These are phyloP conservation scores for Chenopodium berlandieri DNA, from an alignment of 148 eudicot species.

Conservation along the genomic window DNA sequence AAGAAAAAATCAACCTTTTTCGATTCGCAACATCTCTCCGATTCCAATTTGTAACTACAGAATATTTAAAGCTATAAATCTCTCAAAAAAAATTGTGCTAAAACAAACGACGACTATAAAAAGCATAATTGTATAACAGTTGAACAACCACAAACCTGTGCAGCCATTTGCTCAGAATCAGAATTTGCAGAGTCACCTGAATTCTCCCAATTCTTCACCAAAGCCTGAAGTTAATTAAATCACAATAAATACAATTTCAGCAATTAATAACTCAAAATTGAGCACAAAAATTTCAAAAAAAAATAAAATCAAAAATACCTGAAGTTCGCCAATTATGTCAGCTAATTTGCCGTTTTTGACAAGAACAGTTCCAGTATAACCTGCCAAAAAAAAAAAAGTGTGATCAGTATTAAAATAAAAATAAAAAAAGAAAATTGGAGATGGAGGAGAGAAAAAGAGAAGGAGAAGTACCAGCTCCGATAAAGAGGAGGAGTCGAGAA, in stretches of 20 bases:
- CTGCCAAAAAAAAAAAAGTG: slow-evolving; percentile 29
- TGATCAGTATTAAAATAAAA: not conserved
- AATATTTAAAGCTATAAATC: not conserved
- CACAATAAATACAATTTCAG: not conserved
- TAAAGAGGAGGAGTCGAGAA: slow-evolving; percentile 52
- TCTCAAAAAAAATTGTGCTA: not conserved
- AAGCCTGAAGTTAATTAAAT: slow-evolving; percentile 33
- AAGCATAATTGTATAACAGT: not conserved
- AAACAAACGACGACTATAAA: not conserved
- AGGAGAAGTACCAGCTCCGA: slow-evolving; percentile 47
- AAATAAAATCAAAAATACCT: slow-evolving; percentile 39
- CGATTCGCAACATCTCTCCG: not conserved
- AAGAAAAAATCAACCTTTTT: not conserved
- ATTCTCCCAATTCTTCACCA: slow-evolving; percentile 60
- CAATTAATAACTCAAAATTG: not conserved
- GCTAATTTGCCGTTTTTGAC: slow-evolving; percentile 67
- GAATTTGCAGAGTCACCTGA: slow-evolving; percentile 45
- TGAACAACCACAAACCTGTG: slow-evolving; percentile 50
- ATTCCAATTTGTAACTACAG: not conserved
- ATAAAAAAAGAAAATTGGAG: not conserved
- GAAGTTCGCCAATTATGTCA: slow-evolving; percentile 72
- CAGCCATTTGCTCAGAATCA: slow-evolving; percentile 72
- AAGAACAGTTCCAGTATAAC: slow-evolving; percentile 76
- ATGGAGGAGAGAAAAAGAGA: not conserved
- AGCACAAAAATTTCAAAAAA: not conserved